Conservation (phyloP, 176 grass and related monocot genomes). For the Avena insularis region DNA sequence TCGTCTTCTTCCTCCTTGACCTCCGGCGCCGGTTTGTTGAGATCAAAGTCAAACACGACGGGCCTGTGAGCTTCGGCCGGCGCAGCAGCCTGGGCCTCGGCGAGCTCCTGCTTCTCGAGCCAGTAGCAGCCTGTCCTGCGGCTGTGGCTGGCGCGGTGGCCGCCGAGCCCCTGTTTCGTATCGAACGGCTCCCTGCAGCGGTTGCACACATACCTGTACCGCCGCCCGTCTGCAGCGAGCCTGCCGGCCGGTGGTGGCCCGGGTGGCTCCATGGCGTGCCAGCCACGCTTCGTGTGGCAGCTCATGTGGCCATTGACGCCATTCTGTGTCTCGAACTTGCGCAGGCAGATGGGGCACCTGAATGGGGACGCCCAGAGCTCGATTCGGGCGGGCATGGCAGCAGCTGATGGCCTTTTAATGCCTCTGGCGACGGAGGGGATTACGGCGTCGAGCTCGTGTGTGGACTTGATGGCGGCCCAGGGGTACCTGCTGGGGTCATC, state of each 20-base stretch:
- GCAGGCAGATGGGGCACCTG: slow-evolving; percentile 50
- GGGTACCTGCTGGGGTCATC: slow-evolving; percentile 33
- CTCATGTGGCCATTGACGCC: slow-evolving; percentile 64
- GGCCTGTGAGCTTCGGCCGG: neutral
- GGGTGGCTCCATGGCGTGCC: slow-evolving; percentile 58
- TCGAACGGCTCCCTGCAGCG: slow-evolving; percentile 43
- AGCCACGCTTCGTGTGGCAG: slow-evolving; percentile 44
- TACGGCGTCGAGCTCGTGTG: slow-evolving; percentile 28
- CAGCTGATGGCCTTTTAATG: neutral
- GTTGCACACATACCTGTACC: slow-evolving; percentile 43
- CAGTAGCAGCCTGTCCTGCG: slow-evolving; percentile 27
- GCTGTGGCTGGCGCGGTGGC: slow-evolving; percentile 79
- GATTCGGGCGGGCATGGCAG: neutral
- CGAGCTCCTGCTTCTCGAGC: no score
- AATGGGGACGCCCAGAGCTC: neutral
- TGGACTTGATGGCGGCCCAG: neutral
- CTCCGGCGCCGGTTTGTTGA: slow-evolving; percentile 52
- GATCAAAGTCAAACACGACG: slow-evolving; percentile 24
- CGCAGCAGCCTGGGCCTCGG: neutral
- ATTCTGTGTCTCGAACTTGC: slow-evolving; percentile 38
- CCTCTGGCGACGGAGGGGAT: neutral
- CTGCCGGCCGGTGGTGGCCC: neutral
- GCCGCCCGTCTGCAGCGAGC: slow-evolving; percentile 5
- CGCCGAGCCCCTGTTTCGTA: slow-evolving; percentile 67
- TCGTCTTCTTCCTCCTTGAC: neutral